Evolutionary conservation across 768 basidiomycete species (phyloP).

Genomic region (Auricularia heimuer): DNA sequence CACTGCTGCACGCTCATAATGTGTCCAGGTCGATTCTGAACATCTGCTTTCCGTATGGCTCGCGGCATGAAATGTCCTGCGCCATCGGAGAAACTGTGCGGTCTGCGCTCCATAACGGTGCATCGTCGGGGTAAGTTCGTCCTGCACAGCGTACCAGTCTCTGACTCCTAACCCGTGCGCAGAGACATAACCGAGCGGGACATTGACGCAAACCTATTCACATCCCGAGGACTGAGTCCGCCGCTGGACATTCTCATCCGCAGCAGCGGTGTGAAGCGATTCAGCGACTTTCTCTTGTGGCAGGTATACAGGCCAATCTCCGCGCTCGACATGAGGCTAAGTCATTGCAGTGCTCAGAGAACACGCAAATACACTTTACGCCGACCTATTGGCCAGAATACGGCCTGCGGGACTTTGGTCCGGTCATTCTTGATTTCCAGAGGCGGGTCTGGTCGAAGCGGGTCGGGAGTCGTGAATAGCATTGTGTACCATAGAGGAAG

Average conservation of each 20-base stretch:
- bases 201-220: conserved; percentile 60
- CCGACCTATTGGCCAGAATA: conserved; percentile 90
- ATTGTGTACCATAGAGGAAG: background rate
- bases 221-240: conserved; percentile 52
- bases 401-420: conserved; percentile 75
- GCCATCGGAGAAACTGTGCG: conserved; percentile 41
- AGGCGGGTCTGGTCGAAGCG: conserved; percentile 47
- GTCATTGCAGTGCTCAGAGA: conserved; percentile 52
- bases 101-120: conserved; percentile 17
- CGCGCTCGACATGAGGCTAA: background rate
- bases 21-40: conserved; percentile 48
- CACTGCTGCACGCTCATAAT: conserved; percentile 1
- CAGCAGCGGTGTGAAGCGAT: conserved; percentile 80
- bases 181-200: conserved; percentile 56
- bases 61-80: conserved; percentile 82
- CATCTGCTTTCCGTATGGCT: conserved; percentile 86
- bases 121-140: background rate
- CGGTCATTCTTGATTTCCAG: conserved; percentile 83
- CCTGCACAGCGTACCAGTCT: background rate
- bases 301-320: conserved; percentile 49
- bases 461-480: background rate
- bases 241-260: conserved; percentile 85
- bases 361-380: conserved; percentile 82
- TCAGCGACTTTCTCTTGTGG: conserved; percentile 92
- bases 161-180: background rate